Percentiles rank a stretch among this genome's conserved stretches.
Conservation (phyloP, 2,329 filamentous ascomycete species). For the Sporothrix dimorphospora region DNA sequence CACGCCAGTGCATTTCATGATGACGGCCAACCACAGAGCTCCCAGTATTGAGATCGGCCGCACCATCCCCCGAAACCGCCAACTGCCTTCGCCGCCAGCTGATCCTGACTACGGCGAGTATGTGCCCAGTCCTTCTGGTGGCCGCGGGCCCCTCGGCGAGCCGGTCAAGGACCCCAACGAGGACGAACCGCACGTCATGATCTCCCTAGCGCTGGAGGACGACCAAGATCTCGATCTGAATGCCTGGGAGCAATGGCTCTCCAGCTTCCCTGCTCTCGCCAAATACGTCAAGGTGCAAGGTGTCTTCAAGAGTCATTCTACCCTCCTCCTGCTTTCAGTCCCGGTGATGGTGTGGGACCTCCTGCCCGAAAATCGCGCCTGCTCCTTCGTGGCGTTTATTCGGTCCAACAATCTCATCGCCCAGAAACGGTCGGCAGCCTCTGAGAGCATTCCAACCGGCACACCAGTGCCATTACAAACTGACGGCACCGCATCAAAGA, state of each 20-base stretch:
- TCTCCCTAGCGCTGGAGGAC: slow-evolving; percentile 61
- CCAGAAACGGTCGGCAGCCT: slow-evolving; percentile 36
- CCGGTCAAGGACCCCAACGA: slow-evolving; percentile 52
- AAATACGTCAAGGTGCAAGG: slow-evolving; percentile 65
- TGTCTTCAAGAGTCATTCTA: slow-evolving; percentile 65
- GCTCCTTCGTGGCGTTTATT: slow-evolving; percentile 62
- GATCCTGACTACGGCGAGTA: slow-evolving; percentile 36
- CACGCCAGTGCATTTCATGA: slow-evolving; percentile 65
- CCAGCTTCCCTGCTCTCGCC: slow-evolving; percentile 58
- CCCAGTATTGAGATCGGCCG: slow-evolving; percentile 60
- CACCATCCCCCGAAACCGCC: slow-evolving; percentile 41
- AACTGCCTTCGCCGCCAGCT: slow-evolving; percentile 45
- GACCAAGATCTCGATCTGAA: slow-evolving; percentile 60
- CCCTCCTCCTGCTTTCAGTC: slow-evolving; percentile 59
- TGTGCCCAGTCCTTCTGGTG: slow-evolving; percentile 23
- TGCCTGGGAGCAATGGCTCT: slow-evolving; percentile 62
- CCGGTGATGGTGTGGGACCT: slow-evolving; percentile 64
- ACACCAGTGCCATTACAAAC: background rate
- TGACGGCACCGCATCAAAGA: background rate
- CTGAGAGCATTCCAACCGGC: background rate
- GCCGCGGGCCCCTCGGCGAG: slow-evolving; percentile 32
- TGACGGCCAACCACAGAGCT: slow-evolving; percentile 62
- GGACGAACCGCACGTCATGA: slow-evolving; percentile 63
- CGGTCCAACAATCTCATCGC: slow-evolving; percentile 58
- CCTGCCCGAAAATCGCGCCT: slow-evolving; percentile 60